Evolutionary conservation across 176 grass and related monocot species (phyloP).

Genomic region (Phragmites australis): DNA sequence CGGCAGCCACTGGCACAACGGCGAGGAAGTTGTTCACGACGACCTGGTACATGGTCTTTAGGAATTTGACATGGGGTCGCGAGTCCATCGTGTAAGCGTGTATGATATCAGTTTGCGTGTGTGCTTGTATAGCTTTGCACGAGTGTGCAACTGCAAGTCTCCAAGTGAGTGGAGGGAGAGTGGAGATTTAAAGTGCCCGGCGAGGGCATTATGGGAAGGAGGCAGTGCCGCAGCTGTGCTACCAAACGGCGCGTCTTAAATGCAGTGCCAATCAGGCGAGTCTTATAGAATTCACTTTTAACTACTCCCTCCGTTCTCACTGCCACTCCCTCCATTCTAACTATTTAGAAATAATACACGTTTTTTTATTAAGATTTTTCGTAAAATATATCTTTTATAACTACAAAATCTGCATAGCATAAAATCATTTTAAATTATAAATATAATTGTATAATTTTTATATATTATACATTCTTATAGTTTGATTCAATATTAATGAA

Average conservation of each 20-base stretch:
- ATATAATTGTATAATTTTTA: no score
- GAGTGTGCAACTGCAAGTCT: neutral
- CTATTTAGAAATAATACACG: no score
- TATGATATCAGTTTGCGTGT: neutral
- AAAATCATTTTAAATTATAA: no score
- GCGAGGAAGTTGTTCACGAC: constrained; percentile 38
- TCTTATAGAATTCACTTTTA: neutral
- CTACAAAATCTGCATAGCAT: no score
- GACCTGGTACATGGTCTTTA: constrained; percentile 3
- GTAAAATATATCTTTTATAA: no score
- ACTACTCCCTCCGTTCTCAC: no score
- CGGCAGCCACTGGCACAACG: neutral
- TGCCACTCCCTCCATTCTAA: no score
- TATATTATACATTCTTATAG: no score
- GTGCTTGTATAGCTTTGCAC: neutral
- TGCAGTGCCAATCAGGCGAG: neutral
- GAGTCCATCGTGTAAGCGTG: constrained; percentile 6
- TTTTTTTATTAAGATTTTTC: no score
- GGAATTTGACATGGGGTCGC: neutral
- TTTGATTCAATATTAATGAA: no score
- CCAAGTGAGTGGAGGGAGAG: neutral
- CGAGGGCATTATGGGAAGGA: neutral
- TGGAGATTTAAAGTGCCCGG: neutral
- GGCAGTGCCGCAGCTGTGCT: neutral
- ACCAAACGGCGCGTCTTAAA: constrained; percentile 21